Evolutionary conservation across 2,329 filamentous ascomycete species (phyloP).

Genomic region (Calonectria honghensis): DNA sequence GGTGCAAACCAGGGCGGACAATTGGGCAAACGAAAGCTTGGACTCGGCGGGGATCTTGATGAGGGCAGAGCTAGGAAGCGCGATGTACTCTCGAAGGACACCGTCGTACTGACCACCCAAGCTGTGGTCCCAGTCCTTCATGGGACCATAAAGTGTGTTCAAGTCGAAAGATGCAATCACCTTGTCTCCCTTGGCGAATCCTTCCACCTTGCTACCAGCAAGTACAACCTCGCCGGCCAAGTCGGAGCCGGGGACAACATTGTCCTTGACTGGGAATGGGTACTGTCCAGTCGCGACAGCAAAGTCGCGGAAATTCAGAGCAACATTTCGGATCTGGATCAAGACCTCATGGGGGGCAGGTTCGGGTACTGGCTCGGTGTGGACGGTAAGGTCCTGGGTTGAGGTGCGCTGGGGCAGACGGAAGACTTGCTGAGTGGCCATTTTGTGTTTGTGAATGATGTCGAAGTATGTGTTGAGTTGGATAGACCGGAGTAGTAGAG

Average conservation of each 20-base stretch:
- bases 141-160: constrained; percentile 53
- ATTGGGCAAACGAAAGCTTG: constrained; percentile 58
- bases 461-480: not conserved
- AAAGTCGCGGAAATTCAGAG: constrained; percentile 61
- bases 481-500: too few species aligned
- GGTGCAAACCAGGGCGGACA: constrained; percentile 64
- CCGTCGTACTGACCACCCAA: constrained; percentile 61
- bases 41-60: constrained; percentile 63
- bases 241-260: constrained; percentile 61
- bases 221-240: constrained; percentile 59
- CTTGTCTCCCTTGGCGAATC: constrained; percentile 56
- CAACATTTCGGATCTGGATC: constrained; percentile 55
- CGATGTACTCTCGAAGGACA: constrained; percentile 64
- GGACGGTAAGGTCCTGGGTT: constrained; percentile 50
- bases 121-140: constrained; percentile 46
- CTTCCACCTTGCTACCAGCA: constrained; percentile 53
- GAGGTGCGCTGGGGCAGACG: constrained; percentile 36
- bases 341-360: constrained; percentile 55
- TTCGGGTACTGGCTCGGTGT: constrained; percentile 53
- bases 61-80: constrained; percentile 62
- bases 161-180: constrained; percentile 56
- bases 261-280: constrained; percentile 56
- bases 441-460: not conserved
- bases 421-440: constrained; percentile 33
- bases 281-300: constrained; percentile 56